Evolutionary conservation across 805 yeast species (phyloP).

Genomic region (Nakazawaea anatomiae): DNA sequence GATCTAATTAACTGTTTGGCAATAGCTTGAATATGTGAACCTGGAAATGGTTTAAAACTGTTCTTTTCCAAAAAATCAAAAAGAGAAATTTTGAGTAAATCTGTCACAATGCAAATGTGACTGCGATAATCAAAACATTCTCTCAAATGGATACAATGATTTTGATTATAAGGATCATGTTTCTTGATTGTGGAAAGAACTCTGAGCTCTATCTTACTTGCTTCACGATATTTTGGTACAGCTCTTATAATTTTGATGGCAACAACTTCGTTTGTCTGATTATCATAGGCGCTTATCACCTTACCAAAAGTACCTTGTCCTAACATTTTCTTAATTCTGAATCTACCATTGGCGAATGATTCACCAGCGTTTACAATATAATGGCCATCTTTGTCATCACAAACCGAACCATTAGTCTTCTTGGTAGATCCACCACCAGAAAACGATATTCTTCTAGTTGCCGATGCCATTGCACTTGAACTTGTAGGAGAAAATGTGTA

Average conservation of each 20-base stretch:
- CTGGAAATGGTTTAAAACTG: constrained; percentile 86
- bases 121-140: constrained; percentile 91
- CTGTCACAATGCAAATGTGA: constrained; percentile 93
- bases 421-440: constrained; percentile 10
- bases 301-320: constrained; percentile 95
- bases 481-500: constrained; percentile 19
- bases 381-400: constrained; percentile 72
- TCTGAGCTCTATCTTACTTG: constrained; percentile 86
- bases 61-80: constrained; percentile 88
- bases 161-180: constrained; percentile 61
- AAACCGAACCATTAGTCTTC: constrained; percentile 17
- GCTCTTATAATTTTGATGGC: constrained; percentile 93
- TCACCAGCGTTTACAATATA: constrained; percentile 57
- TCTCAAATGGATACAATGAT: constrained; percentile 76
- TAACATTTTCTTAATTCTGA: constrained; percentile 56
- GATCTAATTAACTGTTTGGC: constrained; percentile 80
- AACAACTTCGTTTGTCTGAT: constrained; percentile 49
- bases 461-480: constrained; percentile 8
- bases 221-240: constrained; percentile 91
- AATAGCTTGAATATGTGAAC: constrained; percentile 84
- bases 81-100: constrained; percentile 74
- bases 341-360: constrained; percentile 65
- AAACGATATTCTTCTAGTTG: constrained; percentile 19
- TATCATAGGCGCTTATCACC: constrained; percentile 79
- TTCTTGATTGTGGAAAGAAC: constrained; percentile 68